Evolutionary conservation across 179 eudicot genomes (phyloP).

Genomic region (Gypsophila paniculata): DNA sequence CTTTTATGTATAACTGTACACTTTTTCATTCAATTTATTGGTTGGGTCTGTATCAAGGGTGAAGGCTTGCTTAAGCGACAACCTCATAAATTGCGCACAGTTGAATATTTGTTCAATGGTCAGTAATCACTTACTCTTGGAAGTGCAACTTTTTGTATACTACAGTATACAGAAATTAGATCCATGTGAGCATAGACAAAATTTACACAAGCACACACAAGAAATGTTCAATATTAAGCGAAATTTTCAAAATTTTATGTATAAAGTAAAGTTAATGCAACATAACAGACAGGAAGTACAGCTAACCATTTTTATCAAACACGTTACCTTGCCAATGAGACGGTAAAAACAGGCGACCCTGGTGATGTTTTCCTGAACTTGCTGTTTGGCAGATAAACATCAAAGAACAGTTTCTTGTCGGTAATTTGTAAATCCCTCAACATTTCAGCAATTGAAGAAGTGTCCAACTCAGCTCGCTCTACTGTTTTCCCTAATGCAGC

Average conservation of each 20-base stretch:
- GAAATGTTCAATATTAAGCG: background rate
- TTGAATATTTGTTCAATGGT: background rate
- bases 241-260: background rate
- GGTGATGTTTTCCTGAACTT: slow-evolving; percentile 78
- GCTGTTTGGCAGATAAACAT: slow-evolving; percentile 73
- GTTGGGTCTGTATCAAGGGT: background rate
- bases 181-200: background rate
- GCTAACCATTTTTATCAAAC: background rate
- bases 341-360: slow-evolving; percentile 61
- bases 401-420: slow-evolving; percentile 50
- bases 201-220: background rate
- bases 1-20: background rate
- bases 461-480: slow-evolving; percentile 14
- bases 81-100: background rate
- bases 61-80: background rate
- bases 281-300: background rate
- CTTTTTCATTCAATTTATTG: background rate
- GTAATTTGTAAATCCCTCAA: slow-evolving; percentile 40
- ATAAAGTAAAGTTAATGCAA: background rate
- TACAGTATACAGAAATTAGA: background rate
- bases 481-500: slow-evolving; percentile 5
- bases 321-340: slow-evolving; percentile 57
- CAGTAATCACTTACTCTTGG: background rate
- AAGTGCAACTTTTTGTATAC: background rate
- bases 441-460: slow-evolving; percentile 31